Conservation (phyloP, 352 stramenopile species). For the Phytophthora europaea region DNA sequence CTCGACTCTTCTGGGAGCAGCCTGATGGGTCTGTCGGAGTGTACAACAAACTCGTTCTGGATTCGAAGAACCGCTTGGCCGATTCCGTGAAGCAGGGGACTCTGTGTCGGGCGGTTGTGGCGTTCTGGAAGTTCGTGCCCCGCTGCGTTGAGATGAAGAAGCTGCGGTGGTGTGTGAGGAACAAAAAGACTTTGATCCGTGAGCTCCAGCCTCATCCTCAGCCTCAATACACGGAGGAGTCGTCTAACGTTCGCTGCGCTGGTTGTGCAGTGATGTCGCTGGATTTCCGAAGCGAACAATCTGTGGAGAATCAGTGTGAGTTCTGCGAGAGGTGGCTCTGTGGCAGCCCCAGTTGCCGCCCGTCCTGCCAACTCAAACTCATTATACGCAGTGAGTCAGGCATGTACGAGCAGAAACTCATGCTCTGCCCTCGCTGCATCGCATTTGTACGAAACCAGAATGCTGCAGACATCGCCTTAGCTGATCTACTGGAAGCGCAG, state of each 20-base stretch:
- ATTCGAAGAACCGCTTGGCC: constrained; percentile 27
- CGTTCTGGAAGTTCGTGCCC: constrained; percentile 38
- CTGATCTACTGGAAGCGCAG: constrained; percentile 15
- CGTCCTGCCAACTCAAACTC: constrained; percentile 28
- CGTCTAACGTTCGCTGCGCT: background rate
- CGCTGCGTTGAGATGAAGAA: constrained; percentile 36
- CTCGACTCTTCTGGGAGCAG: constrained; percentile 34
- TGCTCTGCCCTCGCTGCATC: constrained; percentile 25
- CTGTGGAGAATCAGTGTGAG: constrained; percentile 19
- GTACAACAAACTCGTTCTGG: constrained; percentile 39
- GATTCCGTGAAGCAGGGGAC: constrained; percentile 27
- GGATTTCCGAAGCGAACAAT: background rate
- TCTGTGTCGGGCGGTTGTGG: constrained; percentile 21
- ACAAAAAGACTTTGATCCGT: constrained; percentile 29
- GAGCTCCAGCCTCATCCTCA: constrained; percentile 7
- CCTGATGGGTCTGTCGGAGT: constrained; percentile 23
- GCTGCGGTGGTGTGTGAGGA: constrained; percentile 37
- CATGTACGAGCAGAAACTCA: constrained; percentile 30
- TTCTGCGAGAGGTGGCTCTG: constrained; percentile 32
- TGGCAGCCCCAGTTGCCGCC: constrained; percentile 16
- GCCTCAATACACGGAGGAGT: constrained; percentile 1
- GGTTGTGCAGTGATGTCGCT: constrained; percentile 4
- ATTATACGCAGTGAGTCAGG: constrained; percentile 25
- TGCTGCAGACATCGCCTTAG: constrained; percentile 23
- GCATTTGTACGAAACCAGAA: constrained; percentile 24